These are phyloP conservation scores for Beauveria sp. DNA, from an alignment of 2,329 filamentous ascomycete genomes.

Conservation along the genomic window DNA sequence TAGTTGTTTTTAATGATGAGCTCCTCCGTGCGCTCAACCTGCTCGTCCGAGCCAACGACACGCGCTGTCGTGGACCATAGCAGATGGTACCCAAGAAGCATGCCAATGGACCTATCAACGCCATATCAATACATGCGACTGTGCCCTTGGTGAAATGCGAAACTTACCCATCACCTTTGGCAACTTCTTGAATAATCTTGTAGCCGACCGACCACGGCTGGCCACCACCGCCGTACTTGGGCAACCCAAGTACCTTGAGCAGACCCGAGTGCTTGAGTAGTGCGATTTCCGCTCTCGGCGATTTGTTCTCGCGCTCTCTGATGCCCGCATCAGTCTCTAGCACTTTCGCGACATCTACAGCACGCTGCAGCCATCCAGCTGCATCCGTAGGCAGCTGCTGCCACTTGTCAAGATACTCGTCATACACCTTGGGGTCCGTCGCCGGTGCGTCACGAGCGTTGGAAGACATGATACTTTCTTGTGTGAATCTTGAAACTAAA, in stretches of 20 bases:
- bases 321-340: constrained; percentile 25
- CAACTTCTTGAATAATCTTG: constrained; percentile 52
- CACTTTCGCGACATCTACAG: constrained; percentile 29
- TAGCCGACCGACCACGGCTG: constrained; percentile 45
- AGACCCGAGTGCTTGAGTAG: constrained; percentile 35
- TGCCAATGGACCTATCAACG: constrained; percentile 44
- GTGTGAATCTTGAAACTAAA: too few relatives aligned
- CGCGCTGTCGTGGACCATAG: constrained; percentile 56
- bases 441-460: constrained; percentile 14
- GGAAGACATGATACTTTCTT: constrained; percentile 5
- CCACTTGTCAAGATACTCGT: constrained; percentile 29
- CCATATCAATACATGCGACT: neutral
- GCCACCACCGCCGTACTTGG: constrained; percentile 35
- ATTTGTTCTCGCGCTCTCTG: constrained; percentile 31
- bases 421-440: constrained; percentile 30
- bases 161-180: constrained; percentile 51
- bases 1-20: constrained; percentile 56
- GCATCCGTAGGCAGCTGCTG: constrained; percentile 23
- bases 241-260: constrained; percentile 30
- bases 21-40: constrained; percentile 48
- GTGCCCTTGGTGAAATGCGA: neutral
- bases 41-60: constrained; percentile 51
- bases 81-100: constrained; percentile 58
- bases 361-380: constrained; percentile 30
- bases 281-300: constrained; percentile 30